These are phyloP conservation scores for Phytophthora hibernalis DNA, from an alignment of 352 stramenopile species.

Conservation along the genomic window DNA sequence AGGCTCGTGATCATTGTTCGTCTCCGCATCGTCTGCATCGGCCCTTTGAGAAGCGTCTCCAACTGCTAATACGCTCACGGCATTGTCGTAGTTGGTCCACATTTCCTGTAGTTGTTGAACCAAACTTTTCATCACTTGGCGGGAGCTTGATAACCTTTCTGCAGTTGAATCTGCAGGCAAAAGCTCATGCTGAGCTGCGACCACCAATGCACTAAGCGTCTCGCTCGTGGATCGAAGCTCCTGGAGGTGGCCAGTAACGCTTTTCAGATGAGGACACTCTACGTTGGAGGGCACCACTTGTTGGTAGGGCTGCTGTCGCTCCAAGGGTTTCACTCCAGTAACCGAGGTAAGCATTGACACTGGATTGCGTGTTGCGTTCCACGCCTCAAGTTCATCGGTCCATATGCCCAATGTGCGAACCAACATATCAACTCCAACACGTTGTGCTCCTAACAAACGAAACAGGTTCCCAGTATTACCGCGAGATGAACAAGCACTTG, in stretches of 20 bases:
- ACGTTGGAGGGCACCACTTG: neutral
- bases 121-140: constrained; percentile 32
- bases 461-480: constrained; percentile 12
- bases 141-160: constrained; percentile 20
- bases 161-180: constrained; percentile 1
- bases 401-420: constrained; percentile 25
- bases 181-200: constrained; percentile 54
- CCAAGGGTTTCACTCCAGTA: neutral
- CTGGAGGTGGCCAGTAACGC: constrained; percentile 35
- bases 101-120: constrained; percentile 31
- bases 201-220: constrained; percentile 56
- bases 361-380: constrained; percentile 26
- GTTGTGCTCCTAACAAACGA: constrained; percentile 7
- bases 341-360: constrained; percentile 6
- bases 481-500: constrained; percentile 13
- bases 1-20: constrained; percentile 5
- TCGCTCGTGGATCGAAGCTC: constrained; percentile 55
- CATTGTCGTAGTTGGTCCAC: constrained; percentile 36
- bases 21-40: neutral
- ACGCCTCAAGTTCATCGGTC: constrained; percentile 24
- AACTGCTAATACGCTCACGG: constrained; percentile 10
- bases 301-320: constrained; percentile 8
- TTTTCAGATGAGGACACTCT: constrained; percentile 14
- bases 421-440: constrained; percentile 19
- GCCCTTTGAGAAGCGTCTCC: constrained; percentile 3